A percentile compares a stretch with the other conserved stretches of the same genome.
phyloP scores from a whole-genome alignment of 2,329 filamentous ascomycete species.

The Incumbomyces delicatus region DNA sequence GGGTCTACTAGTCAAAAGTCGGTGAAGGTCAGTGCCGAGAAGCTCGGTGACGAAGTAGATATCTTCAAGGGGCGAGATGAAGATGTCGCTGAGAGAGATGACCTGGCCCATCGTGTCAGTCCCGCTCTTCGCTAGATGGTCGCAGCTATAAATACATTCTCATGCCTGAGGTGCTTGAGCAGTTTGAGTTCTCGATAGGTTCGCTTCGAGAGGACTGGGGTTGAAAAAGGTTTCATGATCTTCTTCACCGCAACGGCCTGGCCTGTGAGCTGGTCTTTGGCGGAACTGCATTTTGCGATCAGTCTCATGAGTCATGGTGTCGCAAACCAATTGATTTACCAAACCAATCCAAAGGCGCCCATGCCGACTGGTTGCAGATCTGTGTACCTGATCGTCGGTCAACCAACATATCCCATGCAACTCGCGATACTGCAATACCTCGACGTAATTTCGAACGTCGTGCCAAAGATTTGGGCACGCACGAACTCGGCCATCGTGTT shows the following conservation, averaged over 20 bases:
- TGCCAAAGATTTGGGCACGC: constrained; percentile 97
- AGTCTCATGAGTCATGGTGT: background rate
- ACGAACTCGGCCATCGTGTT: constrained; percentile 94
- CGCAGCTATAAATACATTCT: constrained; percentile 59
- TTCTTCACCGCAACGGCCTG: constrained; percentile 99
- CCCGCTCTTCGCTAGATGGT: constrained; percentile 4
- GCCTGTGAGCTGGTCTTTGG: constrained; percentile 92
- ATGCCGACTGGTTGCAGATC: constrained; percentile 98
- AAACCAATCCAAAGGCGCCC: constrained; percentile 97
- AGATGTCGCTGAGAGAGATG: constrained; percentile 97
- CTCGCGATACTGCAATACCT: constrained; percentile 49
- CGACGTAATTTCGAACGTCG: constrained; percentile 98
- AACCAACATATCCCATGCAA: constrained; percentile 16
- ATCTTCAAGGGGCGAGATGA: constrained; percentile 96
- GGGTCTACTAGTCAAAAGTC: constrained; percentile 85
- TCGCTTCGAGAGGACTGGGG: constrained; percentile 92
- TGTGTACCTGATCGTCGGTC: constrained; percentile 60
- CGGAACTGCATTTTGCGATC: constrained; percentile 56
- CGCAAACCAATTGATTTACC: constrained; percentile 49
- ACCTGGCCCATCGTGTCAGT: constrained; percentile 47
- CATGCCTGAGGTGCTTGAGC: constrained; percentile 89
- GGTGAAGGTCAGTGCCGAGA: constrained; percentile 90
- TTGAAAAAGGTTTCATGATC: constrained; percentile 99
- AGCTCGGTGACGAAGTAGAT: constrained; percentile 99
- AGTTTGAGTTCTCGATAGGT: constrained; percentile 97